phyloP scores from a whole-genome alignment of 108 stramenopile genomes.

The Nitzschia sp. region DNA sequence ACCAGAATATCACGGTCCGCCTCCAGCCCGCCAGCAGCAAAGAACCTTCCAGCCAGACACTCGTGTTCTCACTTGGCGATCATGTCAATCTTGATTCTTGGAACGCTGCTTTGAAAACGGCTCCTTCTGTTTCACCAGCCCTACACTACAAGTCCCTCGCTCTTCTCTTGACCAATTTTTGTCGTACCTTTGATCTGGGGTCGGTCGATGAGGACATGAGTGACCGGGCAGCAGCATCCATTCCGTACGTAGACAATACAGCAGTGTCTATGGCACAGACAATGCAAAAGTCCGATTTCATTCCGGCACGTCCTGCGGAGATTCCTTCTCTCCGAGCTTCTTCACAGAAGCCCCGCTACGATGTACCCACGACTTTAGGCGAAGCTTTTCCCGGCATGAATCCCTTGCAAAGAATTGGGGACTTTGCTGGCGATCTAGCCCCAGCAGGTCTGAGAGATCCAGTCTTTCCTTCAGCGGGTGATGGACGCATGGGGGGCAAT shows the following conservation, averaged over 20 bases:
- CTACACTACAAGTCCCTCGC: constrained; percentile 71
- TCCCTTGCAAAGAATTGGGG: constrained; percentile 31
- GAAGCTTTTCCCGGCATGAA: constrained; percentile 37
- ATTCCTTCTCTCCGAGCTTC: constrained; percentile 1
- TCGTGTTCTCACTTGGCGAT: constrained; percentile 45
- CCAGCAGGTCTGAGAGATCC: constrained; percentile 60
- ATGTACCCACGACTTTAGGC: constrained; percentile 29
- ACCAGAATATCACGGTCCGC: constrained; percentile 10
- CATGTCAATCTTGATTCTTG: constrained; percentile 77
- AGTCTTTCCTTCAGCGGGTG: constrained; percentile 4
- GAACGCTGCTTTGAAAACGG: constrained; percentile 32
- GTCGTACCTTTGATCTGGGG: constrained; percentile 55
- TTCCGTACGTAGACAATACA: constrained; percentile 24
- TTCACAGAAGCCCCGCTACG: not conserved
- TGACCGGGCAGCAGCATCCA: not conserved
- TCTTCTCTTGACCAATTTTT: constrained; percentile 50
- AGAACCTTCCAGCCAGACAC: constrained; percentile 34
- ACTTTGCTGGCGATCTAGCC: constrained; percentile 72
- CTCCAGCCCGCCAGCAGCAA: constrained; percentile 31
- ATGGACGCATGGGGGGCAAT: constrained; percentile 53
- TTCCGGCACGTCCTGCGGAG: constrained; percentile 2
- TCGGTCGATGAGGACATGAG: constrained; percentile 18
- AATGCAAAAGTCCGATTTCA: constrained; percentile 4
- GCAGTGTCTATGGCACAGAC: not conserved
- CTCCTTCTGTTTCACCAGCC: constrained; percentile 36